Evolutionary conservation across 2,329 filamentous ascomycete species (phyloP), one percentile per base, ranked within the genome.

Genomic region (Knoxdaviesia capensis): DNA sequence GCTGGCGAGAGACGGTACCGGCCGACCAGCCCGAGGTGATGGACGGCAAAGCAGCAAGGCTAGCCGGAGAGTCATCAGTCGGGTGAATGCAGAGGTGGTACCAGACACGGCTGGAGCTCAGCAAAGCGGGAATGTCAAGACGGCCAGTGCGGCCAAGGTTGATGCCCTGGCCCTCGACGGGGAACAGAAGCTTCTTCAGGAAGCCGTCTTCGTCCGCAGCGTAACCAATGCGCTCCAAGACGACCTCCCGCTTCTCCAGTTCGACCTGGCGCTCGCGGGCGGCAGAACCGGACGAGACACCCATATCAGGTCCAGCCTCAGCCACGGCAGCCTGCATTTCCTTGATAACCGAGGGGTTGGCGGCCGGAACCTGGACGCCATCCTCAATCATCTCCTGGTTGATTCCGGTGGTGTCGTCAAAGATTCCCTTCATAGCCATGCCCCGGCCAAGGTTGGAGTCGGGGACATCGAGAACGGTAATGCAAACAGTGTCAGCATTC

Each of bases 371-470:
- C n/a, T 82, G 71, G 1, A 98, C 72, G 7, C 90, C 90, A 50
- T 98, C 90, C 47, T 88, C 80, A 53, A 88, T 93, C 87, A 98
- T 96, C 63, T 98, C 90, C 0, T 80, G 71, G 51, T 96, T 96
- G 61, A 98, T 94, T 41, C 90, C 90, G 20, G 79, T 66, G n/a
- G 68, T 74, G 51, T 96, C 90, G 50, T 98, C 88, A 51, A 98
- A 98, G 34, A 96, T 74, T 9, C 83, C 84, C 35, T 85, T 81
- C 63, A 98, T 75, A 8, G 83, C 76, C n/a, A 92, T 61, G 0
- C 88, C 90, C 59, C 90, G 94, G 45, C 82, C 86, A 1, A 98
- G 66, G 1, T 72, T 68, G 31, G 83, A 77, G 47, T 78, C 74
- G 0, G 90, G 85, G 6, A 96, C 69, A 49, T 96, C 90, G 5